phyloP scores from a whole-genome alignment of 2,329 filamentous ascomycete species.

The Alternaria angustiovoidea region DNA sequence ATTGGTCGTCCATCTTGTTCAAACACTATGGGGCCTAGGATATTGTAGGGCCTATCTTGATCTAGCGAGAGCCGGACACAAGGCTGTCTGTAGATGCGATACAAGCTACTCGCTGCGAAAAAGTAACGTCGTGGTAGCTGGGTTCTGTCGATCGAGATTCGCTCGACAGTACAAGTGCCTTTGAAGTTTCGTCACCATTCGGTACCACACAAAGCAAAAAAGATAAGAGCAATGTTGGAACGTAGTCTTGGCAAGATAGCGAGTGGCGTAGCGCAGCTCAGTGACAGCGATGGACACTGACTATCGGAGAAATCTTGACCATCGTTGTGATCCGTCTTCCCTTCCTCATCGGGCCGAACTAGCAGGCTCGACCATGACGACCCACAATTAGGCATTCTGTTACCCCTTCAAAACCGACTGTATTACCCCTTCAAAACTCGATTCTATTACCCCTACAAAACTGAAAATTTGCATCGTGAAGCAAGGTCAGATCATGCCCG shows the following conservation, averaged over 20 bases:
- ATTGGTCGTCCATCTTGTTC: slow-evolving; percentile 36
- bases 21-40: slow-evolving; percentile 7
- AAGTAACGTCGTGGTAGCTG: slow-evolving; percentile 2
- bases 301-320: slow-evolving; percentile 1
- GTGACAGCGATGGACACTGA: slow-evolving; percentile 1
- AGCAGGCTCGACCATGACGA: slow-evolving; percentile 12
- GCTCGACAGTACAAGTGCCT: slow-evolving; percentile 3
- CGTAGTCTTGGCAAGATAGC: slow-evolving; percentile 10
- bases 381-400: slow-evolving; percentile 27
- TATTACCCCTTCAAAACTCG: slow-evolving; percentile 48
- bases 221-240: slow-evolving; percentile 13
- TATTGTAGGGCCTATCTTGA: slow-evolving; percentile 2
- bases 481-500: slow-evolving; percentile 5
- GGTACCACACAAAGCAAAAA: slow-evolving; percentile 17
- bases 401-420: slow-evolving; percentile 43
- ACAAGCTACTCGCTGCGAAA: background rate
- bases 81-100: background rate
- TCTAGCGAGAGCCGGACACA: background rate
- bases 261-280: background rate
- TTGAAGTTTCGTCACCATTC: slow-evolving; percentile 13
- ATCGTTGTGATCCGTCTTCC: slow-evolving; percentile 15
- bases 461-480: slow-evolving; percentile 40
- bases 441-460: slow-evolving; percentile 50
- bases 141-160: slow-evolving; percentile 3
- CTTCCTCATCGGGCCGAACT: slow-evolving; percentile 27